Percentiles rank a stretch among this genome's conserved stretches.
Evolutionary conservation across 139 green algal genomes (phyloP).

Genomic region (Chlorella sp.): DNA sequence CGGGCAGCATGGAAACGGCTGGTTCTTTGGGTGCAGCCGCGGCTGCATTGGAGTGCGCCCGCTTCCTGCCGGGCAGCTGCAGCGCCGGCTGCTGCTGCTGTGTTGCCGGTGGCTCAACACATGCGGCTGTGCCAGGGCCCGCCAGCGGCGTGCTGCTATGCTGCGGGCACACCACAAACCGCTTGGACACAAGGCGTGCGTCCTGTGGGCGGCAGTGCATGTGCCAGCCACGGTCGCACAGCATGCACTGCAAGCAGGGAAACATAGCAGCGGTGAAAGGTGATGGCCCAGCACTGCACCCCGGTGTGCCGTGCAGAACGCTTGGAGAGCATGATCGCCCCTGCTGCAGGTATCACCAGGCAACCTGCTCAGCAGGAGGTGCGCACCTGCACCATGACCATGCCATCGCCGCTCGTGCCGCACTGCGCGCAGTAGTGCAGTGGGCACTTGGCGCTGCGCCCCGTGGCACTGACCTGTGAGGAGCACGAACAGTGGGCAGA

Average conservation of each 20-base stretch:
- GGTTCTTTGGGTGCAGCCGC: neutral
- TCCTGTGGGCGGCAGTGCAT: constrained; percentile 30
- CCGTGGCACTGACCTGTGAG: neutral
- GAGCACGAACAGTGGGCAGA: neutral
- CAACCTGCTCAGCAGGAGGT: too few relatives aligned
- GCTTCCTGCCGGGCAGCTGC: neutral
- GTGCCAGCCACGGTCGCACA: constrained; percentile 51
- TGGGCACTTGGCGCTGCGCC: constrained; percentile 40
- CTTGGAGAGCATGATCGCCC: too few relatives aligned
- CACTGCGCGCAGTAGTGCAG: constrained; percentile 55
- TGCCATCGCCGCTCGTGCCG: constrained; percentile 44
- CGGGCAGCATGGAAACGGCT: neutral
- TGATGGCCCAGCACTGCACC: neutral
- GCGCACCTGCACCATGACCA: constrained; percentile 40
- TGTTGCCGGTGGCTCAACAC: too few relatives aligned
- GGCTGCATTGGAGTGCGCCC: neutral
- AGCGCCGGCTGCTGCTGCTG: neutral
- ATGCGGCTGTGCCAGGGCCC: too few relatives aligned
- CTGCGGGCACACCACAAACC: constrained; percentile 37
- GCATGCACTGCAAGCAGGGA: constrained; percentile 36
- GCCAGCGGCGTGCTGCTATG: neutral
- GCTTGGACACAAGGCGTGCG: constrained; percentile 26
- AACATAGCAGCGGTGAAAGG: neutral
- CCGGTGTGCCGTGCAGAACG: neutral
- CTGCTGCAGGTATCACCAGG: too few relatives aligned